Percentiles rank a stretch among this genome's conserved stretches.
phyloP scores from a whole-genome alignment of 2,329 filamentous ascomycete species.

The Emergomyces orientalis region DNA sequence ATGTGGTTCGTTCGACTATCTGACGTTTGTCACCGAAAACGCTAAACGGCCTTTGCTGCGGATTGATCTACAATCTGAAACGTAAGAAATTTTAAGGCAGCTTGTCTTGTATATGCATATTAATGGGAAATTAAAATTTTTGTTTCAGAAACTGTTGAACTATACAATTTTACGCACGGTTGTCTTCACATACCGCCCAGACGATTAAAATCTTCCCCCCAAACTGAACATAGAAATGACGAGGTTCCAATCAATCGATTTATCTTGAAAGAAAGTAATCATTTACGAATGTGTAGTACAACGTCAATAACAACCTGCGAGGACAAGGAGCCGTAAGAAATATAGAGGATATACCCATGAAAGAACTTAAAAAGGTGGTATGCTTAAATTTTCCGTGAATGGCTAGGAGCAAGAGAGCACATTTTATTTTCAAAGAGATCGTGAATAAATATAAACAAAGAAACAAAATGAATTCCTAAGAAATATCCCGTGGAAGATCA shows the following conservation, averaged over 20 bases:
- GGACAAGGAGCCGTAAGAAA: not conserved
- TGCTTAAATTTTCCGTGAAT: not conserved
- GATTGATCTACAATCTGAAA: slow-evolving; percentile 2
- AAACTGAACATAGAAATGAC: not conserved
- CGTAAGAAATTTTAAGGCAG: not conserved
- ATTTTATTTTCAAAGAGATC: not conserved
- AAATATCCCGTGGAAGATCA: not conserved
- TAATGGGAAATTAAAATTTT: not conserved
- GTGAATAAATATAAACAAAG: not conserved
- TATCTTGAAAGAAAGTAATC: not conserved
- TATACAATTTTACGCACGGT: not conserved
- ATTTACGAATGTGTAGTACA: too few species aligned
- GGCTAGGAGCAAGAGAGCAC: not conserved
- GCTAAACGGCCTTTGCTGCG: not conserved
- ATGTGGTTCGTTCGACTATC: not conserved
- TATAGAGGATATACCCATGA: not conserved
- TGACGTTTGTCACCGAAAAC: not conserved
- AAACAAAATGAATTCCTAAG: not conserved
- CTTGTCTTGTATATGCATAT: not conserved
- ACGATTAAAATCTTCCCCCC: not conserved
- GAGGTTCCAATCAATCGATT: not conserved
- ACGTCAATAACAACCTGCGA: not conserved
- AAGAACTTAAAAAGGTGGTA: not conserved
- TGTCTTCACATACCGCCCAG: not conserved
- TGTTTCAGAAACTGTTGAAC: not conserved